phyloP scores from a whole-genome alignment of 345 rosid species.

The Melaleuca alternifolia region DNA sequence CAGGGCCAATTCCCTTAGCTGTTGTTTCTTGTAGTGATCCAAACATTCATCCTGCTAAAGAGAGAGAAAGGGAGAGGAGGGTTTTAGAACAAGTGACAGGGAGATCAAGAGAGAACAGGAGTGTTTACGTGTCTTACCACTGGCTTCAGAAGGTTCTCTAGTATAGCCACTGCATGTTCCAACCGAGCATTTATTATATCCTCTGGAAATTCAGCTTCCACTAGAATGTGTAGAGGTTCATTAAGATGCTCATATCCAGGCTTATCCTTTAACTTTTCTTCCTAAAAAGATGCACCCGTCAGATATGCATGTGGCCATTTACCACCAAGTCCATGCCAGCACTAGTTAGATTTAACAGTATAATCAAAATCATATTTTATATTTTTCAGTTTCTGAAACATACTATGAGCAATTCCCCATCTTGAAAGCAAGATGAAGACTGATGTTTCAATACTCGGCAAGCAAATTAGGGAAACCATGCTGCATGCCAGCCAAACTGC shows the following conservation, averaged over 20 bases:
- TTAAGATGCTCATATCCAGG: slow-evolving; percentile 92
- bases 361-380: not conserved
- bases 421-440: not conserved
- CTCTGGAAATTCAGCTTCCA: slow-evolving; percentile 92
- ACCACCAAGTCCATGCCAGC: not conserved
- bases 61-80: not conserved
- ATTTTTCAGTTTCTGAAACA: not conserved
- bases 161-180: slow-evolving; percentile 61
- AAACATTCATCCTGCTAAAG: slow-evolving; percentile 67
- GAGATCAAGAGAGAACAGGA: not conserved
- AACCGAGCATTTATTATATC: slow-evolving; percentile 57
- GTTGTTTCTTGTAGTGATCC: slow-evolving; percentile 88
- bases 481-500: not conserved
- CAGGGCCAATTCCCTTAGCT: slow-evolving; percentile 78
- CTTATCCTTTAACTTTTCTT: slow-evolving; percentile 86
- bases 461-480: not conserved
- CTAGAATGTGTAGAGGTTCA: slow-evolving; percentile 75
- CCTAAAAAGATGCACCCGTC: slow-evolving; percentile 20
- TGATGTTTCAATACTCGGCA: not conserved
- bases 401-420: not conserved
- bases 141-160: slow-evolving; percentile 79
- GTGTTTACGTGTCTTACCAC: slow-evolving; percentile 37
- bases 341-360: not conserved
- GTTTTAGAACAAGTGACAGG: not conserved
- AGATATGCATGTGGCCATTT: not conserved